Conservation (phyloP, 1,284 basidiomycete species). For the Termitomyces sp. region DNA sequence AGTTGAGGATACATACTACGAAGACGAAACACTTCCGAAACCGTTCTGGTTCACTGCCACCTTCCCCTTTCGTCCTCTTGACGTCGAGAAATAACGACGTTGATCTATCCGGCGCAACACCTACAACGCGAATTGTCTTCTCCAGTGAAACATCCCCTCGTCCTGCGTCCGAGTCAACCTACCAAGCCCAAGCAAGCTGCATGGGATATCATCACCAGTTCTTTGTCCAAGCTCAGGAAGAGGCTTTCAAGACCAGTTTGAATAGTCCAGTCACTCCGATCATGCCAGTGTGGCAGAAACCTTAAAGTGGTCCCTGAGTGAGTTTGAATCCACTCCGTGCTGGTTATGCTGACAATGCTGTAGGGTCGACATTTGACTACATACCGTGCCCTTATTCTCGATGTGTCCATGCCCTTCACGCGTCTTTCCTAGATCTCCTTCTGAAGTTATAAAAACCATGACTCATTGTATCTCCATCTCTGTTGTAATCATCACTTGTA, state of each 20-base stretch:
- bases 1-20: neutral
- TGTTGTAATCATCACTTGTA: no score
- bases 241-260: neutral
- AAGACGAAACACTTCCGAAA: neutral
- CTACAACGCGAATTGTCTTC: neutral
- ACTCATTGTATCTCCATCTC: neutral
- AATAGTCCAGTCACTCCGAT: neutral
- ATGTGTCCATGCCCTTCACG: neutral
- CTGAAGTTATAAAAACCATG: neutral
- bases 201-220: constrained; percentile 20
- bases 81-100: neutral
- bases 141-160: neutral
- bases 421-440: neutral
- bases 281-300: neutral
- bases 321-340: neutral
- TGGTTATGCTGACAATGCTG: neutral
- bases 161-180: neutral
- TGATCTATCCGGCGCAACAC: neutral
- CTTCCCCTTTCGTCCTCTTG: constrained; percentile 13
- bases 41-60: constrained; percentile 4
- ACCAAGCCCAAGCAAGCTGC: neutral
- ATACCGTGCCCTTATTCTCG: no score
- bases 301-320: neutral
- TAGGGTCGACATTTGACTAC: neutral
- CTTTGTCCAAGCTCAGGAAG: constrained; percentile 9